Percentiles rank a stretch among this genome's conserved stretches.
Conservation (phyloP, 1,139 yeast genomes). For the Tardiomyces depauwii region DNA sequence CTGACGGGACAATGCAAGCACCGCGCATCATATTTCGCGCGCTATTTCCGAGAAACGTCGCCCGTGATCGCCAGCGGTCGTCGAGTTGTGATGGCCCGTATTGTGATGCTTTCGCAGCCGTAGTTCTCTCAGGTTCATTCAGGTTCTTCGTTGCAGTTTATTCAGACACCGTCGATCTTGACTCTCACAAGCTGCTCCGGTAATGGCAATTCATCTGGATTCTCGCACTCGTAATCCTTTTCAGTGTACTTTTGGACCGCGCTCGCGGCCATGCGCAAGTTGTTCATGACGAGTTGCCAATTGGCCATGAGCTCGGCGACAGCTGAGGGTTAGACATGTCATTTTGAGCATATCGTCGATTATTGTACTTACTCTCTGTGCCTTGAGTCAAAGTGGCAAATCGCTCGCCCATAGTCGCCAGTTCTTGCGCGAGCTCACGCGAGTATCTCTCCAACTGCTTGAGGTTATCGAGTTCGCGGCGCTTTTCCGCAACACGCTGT, state of each 20-base stretch:
- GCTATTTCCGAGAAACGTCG: too few species aligned
- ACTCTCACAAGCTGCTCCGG: constrained; percentile 65
- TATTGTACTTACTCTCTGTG: constrained; percentile 29
- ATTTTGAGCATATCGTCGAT: constrained; percentile 5
- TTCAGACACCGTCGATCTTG: constrained; percentile 38
- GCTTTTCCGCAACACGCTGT: constrained; percentile 28
- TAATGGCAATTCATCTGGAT: constrained; percentile 33
- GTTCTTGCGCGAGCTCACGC: constrained; percentile 34
- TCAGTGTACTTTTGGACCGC: constrained; percentile 40
- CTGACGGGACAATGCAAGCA: too few species aligned
- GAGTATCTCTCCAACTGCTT: constrained; percentile 40
- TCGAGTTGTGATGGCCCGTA: too few species aligned
- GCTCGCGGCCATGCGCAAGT: constrained; percentile 50
- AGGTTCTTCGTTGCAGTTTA: too few species aligned
- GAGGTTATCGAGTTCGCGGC: constrained; percentile 41
- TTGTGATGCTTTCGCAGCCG: too few species aligned
- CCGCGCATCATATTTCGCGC: too few species aligned
- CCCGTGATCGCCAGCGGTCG: too few species aligned
- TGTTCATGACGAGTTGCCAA: constrained; percentile 59
- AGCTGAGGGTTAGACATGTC: constrained; percentile 11
- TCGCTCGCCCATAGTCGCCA: constrained; percentile 39
- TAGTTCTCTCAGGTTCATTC: too few species aligned
- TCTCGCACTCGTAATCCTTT: constrained; percentile 32
- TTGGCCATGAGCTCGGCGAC: constrained; percentile 35
- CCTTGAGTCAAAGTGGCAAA: constrained; percentile 45